Evolutionary conservation across 805 yeast genomes (phyloP).

Genomic region (Myxozyma lipomycoides): DNA sequence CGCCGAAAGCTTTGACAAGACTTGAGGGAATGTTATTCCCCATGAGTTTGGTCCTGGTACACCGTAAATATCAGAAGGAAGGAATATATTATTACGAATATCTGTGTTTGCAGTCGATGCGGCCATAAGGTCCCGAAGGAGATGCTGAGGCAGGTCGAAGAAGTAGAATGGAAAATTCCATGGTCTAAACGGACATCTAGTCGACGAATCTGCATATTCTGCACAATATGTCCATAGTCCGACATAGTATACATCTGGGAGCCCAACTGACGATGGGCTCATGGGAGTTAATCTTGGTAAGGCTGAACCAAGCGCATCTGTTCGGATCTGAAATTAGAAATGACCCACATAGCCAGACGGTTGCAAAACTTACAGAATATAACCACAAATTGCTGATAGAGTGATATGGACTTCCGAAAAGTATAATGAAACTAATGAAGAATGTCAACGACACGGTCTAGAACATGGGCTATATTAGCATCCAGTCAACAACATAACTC

Average conservation of each 20-base stretch:
- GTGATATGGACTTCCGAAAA: slow-evolving; percentile 1
- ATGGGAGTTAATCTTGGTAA: slow-evolving; percentile 16
- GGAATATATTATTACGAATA: slow-evolving; percentile 15
- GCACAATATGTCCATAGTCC: slow-evolving; percentile 25
- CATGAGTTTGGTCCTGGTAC: neutral
- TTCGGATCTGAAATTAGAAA: slow-evolving; percentile 5
- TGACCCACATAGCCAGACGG: neutral
- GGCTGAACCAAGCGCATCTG: slow-evolving; percentile 20
- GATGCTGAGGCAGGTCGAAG: slow-evolving; percentile 10
- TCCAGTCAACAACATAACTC: no score
- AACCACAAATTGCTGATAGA: slow-evolving; percentile 2
- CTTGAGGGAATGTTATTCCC: slow-evolving; percentile 6
- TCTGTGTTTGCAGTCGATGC: slow-evolving; percentile 5
- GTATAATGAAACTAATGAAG: neutral
- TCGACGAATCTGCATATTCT: neutral
- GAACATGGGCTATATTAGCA: no score
- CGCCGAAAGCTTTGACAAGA: slow-evolving; percentile 6
- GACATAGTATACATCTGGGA: slow-evolving; percentile 22
- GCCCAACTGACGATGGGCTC: slow-evolving; percentile 16
- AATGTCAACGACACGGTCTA: neutral
- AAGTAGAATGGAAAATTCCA: slow-evolving; percentile 12
- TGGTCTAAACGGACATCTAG: slow-evolving; percentile 14
- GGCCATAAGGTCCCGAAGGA: slow-evolving; percentile 9
- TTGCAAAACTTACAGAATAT: neutral
- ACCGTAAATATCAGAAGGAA: slow-evolving; percentile 12